These are phyloP conservation scores for Candida easanensis DNA, from an alignment of 805 yeast genomes.

Conservation along the genomic window DNA sequence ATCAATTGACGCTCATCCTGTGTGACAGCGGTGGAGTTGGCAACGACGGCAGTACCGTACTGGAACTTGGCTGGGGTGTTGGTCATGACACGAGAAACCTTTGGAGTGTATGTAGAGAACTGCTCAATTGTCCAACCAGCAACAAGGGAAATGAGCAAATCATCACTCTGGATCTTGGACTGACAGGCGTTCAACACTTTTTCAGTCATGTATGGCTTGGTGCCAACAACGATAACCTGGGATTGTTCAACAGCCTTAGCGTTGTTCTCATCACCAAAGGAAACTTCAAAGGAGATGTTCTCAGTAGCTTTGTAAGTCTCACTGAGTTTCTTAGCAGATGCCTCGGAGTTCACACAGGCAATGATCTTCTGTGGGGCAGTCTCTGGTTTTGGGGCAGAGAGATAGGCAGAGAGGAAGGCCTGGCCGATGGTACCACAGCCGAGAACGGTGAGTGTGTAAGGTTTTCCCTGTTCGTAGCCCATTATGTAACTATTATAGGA, in stretches of 20 bases:
- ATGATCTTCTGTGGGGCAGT: conserved; percentile 68
- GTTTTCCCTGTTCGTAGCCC: conserved; percentile 11
- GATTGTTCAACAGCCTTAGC: conserved; percentile 58
- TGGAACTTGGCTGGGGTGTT: conserved; percentile 95
- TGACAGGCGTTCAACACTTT: conserved; percentile 46
- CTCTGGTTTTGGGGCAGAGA: conserved; percentile 39
- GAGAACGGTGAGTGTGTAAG: conserved; percentile 67
- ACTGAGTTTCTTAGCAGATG: conserved; percentile 47
- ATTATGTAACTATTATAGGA: background rate
- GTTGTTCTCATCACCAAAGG: conserved; percentile 47
- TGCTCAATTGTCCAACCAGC: conserved; percentile 91
- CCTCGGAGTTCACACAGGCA: conserved; percentile 67
- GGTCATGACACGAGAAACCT: conserved; percentile 92
- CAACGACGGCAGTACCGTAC: conserved; percentile 90
- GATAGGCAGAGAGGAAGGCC: conserved; percentile 80
- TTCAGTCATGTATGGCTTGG: conserved; percentile 82
- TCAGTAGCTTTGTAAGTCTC: conserved; percentile 38
- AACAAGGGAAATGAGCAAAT: conserved; percentile 73
- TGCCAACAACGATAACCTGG: conserved; percentile 74
- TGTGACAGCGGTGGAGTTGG: conserved; percentile 57
- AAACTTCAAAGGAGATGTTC: conserved; percentile 50
- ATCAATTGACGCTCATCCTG: conserved; percentile 38
- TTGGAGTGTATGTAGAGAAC: conserved; percentile 46
- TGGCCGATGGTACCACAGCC: conserved; percentile 98
- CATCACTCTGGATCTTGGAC: conserved; percentile 34